Evolutionary conservation across 805 yeast genomes (phyloP).

Genomic region (Aciculoconidium aculeatum): DNA sequence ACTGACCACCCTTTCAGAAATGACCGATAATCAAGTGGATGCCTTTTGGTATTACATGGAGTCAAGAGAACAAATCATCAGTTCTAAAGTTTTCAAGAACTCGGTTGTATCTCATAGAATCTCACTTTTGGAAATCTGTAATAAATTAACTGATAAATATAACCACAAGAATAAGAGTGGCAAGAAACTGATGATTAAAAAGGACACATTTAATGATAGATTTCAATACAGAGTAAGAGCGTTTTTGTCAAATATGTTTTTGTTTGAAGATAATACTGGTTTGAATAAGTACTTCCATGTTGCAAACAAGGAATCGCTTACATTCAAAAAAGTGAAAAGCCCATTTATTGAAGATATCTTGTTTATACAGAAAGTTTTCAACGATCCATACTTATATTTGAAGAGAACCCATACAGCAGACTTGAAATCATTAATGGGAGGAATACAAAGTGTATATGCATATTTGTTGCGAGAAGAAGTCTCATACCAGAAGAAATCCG

Average conservation of each 20-base stretch:
- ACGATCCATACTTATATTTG: conserved; percentile 31
- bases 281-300: conserved; percentile 33
- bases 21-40: conserved; percentile 16
- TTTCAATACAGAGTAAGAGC: conserved; percentile 31
- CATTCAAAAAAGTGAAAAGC: conserved; percentile 15
- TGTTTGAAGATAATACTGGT: conserved; percentile 40
- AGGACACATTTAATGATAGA: conserved; percentile 35
- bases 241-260: conserved; percentile 28
- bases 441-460: conserved; percentile 21
- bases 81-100: conserved; percentile 21
- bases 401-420: conserved; percentile 15
- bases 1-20: conserved; percentile 17
- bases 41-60: conserved; percentile 36
- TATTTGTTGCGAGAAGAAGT: conserved; percentile 27
- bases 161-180: conserved; percentile 14
- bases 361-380: conserved; percentile 22
- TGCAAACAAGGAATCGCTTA: conserved; percentile 22
- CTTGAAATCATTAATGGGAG: conserved; percentile 17
- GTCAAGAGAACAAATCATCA: conserved; percentile 20
- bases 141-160: conserved; percentile 30
- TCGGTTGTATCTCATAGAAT: conserved; percentile 29
- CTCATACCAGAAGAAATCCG: conserved; percentile 13
- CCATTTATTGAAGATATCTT: conserved; percentile 29
- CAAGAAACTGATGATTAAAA: conserved; percentile 23
- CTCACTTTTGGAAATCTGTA: conserved; percentile 34